phyloP scores from a whole-genome alignment of 495 filamentous ascomycete species.

The Lichenothelia convexa region DNA sequence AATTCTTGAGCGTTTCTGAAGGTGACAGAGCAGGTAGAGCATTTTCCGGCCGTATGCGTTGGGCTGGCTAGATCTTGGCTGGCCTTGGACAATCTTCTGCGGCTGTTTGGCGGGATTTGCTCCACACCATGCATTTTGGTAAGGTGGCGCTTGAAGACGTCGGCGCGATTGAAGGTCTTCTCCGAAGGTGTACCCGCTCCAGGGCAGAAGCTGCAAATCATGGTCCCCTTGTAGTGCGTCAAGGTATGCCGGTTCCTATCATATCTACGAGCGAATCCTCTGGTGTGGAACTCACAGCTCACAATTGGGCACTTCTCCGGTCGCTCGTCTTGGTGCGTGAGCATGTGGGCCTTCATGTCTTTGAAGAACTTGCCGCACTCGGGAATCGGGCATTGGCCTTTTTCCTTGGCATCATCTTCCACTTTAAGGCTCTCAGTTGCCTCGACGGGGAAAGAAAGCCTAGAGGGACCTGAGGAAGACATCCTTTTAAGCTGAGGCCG shows the following conservation, averaged over 20 bases:
- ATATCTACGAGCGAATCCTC: conserved; percentile 94
- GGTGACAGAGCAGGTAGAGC: conserved; percentile 79
- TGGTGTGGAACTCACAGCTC: conserved; percentile 85
- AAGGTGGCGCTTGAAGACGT: conserved; percentile 96
- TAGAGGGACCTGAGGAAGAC: conserved; percentile 6
- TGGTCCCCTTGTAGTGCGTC: conserved; percentile 97
- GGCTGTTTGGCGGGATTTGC: conserved; percentile 85
- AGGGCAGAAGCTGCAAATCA: conserved; percentile 97
- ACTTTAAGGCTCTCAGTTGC: conserved; percentile 31
- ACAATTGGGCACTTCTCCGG: conserved; percentile 94
- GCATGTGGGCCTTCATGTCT: conserved; percentile 86
- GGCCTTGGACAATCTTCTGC: conserved; percentile 52
- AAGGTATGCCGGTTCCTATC: conserved; percentile 97
- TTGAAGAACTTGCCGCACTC: conserved; percentile 88
- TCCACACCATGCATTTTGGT: conserved; percentile 89
- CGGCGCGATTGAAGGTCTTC: conserved; percentile 96
- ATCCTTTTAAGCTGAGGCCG: neutral
- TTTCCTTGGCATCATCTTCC: conserved; percentile 45
- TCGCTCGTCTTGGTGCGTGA: conserved; percentile 84
- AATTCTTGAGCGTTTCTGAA: conserved; percentile 95
- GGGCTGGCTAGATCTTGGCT: conserved; percentile 28
- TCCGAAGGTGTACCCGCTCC: conserved; percentile 80
- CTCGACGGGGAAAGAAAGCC: no score
- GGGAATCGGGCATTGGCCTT: conserved; percentile 61
- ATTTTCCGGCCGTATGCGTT: conserved; percentile 73